Evolutionary conservation across 2,329 filamentous ascomycete species (phyloP).

Genomic region (Orbilia oligospora): DNA sequence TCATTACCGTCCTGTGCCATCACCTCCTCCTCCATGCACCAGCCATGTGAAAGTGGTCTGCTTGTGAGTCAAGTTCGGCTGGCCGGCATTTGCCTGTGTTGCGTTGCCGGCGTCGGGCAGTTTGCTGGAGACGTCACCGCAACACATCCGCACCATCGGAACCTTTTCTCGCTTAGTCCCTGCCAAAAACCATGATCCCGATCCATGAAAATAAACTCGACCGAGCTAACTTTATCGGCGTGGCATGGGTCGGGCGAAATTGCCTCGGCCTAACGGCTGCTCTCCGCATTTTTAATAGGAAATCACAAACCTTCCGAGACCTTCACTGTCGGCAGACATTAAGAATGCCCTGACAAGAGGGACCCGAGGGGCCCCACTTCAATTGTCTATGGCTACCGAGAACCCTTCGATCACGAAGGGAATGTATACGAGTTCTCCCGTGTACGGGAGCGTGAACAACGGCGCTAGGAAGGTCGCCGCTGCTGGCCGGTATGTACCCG

Average conservation of each 20-base stretch:
- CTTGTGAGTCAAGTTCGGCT: conserved; percentile 58
- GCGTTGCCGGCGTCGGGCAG: conserved; percentile 55
- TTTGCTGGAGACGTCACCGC: conserved; percentile 38
- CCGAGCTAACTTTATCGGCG: conserved; percentile 53
- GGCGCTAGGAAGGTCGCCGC: conserved; percentile 70
- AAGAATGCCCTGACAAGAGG: conserved; percentile 71
- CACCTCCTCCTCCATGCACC: neutral
- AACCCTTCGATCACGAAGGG: conserved; percentile 91
- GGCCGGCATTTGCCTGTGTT: conserved; percentile 45
- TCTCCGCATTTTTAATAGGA: conserved; percentile 74
- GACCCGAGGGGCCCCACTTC: conserved; percentile 73
- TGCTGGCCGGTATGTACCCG: conserved; percentile 62
- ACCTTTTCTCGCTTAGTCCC: conserved; percentile 56
- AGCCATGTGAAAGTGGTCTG: conserved; percentile 57
- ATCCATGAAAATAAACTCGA: conserved; percentile 37
- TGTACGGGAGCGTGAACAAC: conserved; percentile 69
- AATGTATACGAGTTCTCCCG: conserved; percentile 78
- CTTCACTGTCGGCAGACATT: conserved; percentile 80
- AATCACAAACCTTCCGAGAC: conserved; percentile 87
- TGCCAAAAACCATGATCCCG: conserved; percentile 45
- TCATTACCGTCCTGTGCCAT: conserved; percentile 31
- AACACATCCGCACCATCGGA: conserved; percentile 58
- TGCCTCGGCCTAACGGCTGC: conserved; percentile 60
- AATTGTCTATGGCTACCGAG: conserved; percentile 84
- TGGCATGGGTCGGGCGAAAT: conserved; percentile 60